Conservation (phyloP, 192 early-diverging fungal genomes). For the Podila epicladia region DNA sequence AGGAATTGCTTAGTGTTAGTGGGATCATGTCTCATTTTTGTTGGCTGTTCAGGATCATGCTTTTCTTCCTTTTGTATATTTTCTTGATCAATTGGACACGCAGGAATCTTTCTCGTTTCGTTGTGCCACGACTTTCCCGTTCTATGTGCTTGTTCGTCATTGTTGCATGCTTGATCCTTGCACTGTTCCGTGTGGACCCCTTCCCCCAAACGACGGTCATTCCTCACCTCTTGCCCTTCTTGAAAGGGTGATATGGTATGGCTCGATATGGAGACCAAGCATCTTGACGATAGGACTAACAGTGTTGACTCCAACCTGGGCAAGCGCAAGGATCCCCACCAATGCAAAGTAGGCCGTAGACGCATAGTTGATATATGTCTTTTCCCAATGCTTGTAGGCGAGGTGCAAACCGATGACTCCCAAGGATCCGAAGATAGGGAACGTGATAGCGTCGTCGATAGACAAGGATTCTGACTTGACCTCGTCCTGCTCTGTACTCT, state of each 20-base stretch:
- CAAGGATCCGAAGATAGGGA: constrained; percentile 87
- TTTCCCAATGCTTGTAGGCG: constrained; percentile 81
- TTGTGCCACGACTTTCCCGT: no score
- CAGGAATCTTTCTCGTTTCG: no score
- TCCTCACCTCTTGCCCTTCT: constrained; percentile 66
- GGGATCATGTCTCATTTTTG: no score
- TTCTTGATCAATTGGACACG: no score
- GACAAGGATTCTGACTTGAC: constrained; percentile 75
- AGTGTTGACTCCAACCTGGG: constrained; percentile 63
- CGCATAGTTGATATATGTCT: constrained; percentile 79
- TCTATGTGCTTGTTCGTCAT: no score
- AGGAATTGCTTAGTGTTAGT: no score
- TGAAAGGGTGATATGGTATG: constrained; percentile 74
- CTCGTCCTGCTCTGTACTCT: constrained; percentile 72
- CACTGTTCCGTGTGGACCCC: neutral
- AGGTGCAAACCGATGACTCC: constrained; percentile 85
- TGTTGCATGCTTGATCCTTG: neutral
- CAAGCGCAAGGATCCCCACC: constrained; percentile 75
- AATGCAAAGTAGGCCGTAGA: constrained; percentile 86
- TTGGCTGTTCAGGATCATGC: no score
- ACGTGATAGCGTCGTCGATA: constrained; percentile 84
- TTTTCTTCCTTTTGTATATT: no score
- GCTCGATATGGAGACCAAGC: constrained; percentile 61
- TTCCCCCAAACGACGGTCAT: neutral
- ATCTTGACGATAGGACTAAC: constrained; percentile 53